Conservation (phyloP, 1,284 basidiomycete species). For the Inonotus hispidus region DNA sequence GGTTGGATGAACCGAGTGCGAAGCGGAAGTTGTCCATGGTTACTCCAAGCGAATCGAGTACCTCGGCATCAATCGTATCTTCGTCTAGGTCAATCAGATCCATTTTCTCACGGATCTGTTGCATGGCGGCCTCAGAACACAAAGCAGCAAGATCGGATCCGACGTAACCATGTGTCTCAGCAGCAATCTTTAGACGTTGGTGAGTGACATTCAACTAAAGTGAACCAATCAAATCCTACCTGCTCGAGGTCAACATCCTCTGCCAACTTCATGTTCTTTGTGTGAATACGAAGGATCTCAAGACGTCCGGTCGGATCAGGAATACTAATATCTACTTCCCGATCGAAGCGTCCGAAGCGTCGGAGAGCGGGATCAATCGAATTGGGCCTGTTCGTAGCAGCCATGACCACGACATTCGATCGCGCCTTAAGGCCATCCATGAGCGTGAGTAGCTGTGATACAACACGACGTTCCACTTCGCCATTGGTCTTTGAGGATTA, state of each 20-base stretch:
- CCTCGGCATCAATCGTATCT: slow-evolving; percentile 96
- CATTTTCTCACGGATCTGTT: slow-evolving; percentile 99
- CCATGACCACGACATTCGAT: slow-evolving; percentile 99
- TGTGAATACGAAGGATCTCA: slow-evolving; percentile 98
- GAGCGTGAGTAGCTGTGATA: slow-evolving; percentile 94
- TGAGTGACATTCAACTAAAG: slow-evolving; percentile 12
- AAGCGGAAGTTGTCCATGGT: slow-evolving; percentile 99
- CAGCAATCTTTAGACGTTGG: slow-evolving; percentile 67
- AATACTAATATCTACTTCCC: slow-evolving; percentile 98
- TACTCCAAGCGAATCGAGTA: slow-evolving; percentile 91
- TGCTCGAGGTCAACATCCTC: slow-evolving; percentile 98
- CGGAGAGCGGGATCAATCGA: slow-evolving; percentile 98
- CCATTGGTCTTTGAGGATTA: slow-evolving; percentile 75
- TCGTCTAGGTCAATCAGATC: slow-evolving; percentile 90
- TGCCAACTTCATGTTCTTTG: slow-evolving; percentile 99
- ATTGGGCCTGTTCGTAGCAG: slow-evolving; percentile 97
- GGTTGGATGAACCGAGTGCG: slow-evolving; percentile 90
- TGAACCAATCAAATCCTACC: slow-evolving; percentile 34
- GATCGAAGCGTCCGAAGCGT: slow-evolving; percentile 98
- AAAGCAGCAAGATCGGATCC: slow-evolving; percentile 96
- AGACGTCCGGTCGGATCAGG: slow-evolving; percentile 98
- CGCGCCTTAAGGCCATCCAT: slow-evolving; percentile 99
- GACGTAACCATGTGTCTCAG: slow-evolving; percentile 98
- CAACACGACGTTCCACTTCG: slow-evolving; percentile 98
- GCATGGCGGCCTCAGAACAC: slow-evolving; percentile 97